Percentiles rank a stretch among this genome's conserved stretches.
phyloP scores from a whole-genome alignment of 495 filamentous ascomycete genomes.

The Penicillium tannophilum region DNA sequence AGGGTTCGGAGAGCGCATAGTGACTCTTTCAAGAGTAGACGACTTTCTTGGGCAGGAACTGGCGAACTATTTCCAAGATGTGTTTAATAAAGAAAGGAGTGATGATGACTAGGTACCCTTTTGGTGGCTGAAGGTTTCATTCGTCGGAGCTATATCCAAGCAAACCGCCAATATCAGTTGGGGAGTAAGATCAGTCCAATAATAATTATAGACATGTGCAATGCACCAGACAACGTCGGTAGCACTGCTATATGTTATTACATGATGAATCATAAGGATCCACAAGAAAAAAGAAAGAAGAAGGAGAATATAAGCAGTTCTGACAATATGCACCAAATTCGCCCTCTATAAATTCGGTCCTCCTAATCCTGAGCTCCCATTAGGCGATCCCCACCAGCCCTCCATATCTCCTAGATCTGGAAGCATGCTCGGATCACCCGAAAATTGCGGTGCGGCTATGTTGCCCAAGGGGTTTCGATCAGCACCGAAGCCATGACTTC shows the following conservation, averaged over 20 bases:
- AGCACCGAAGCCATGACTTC: slow-evolving; percentile 21
- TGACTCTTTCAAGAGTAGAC: slow-evolving; percentile 20
- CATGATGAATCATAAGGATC: background rate
- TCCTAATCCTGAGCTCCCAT: slow-evolving; percentile 22
- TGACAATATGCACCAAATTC: too few relatives aligned
- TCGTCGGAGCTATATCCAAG: too few relatives aligned
- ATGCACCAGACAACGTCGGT: background rate
- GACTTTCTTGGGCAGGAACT: slow-evolving; percentile 9
- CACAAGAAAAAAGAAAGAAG: background rate
- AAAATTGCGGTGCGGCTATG: slow-evolving; percentile 24
- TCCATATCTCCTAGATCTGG: slow-evolving; percentile 42
- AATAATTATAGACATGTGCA: background rate
- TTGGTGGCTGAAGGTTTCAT: background rate
- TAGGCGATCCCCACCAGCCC: slow-evolving; percentile 43
- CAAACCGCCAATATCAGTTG: too few relatives aligned
- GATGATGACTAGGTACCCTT: slow-evolving; percentile 3
- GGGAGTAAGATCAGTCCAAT: background rate
- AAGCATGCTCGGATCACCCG: slow-evolving; percentile 28
- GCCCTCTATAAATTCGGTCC: background rate
- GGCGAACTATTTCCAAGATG: slow-evolving; percentile 25
- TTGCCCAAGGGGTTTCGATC: slow-evolving; percentile 4
- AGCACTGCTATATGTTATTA: background rate
- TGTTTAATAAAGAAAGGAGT: slow-evolving; percentile 19
- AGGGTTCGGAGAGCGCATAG: slow-evolving; percentile 35
- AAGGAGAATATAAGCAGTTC: too few relatives aligned